These are phyloP conservation scores for Ambrosiella cleistominuta DNA, from an alignment of 2,329 filamentous ascomycete species.

Conservation along the genomic window DNA sequence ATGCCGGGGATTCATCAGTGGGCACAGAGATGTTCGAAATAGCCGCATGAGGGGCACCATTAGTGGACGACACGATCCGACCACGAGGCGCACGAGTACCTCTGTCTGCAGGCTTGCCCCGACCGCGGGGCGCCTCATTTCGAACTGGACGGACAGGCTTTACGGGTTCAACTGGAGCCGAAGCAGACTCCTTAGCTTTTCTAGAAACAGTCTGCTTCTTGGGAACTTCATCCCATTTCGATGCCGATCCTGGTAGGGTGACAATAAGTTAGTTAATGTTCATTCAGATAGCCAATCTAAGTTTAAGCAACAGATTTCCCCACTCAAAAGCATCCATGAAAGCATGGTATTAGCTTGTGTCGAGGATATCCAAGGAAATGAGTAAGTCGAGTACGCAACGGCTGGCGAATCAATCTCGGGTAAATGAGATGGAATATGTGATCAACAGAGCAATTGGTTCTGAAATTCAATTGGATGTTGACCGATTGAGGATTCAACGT, in stretches of 20 bases:
- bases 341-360: background rate
- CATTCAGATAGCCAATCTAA: background rate
- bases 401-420: background rate
- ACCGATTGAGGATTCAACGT: background rate
- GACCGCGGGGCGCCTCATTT: constrained; percentile 43
- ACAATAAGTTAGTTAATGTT: background rate
- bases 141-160: constrained; percentile 39
- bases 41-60: constrained; percentile 45
- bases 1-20: constrained; percentile 46
- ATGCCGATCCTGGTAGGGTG: constrained; percentile 44
- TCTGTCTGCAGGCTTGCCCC: constrained; percentile 42
- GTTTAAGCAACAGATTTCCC: background rate
- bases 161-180: constrained; percentile 29
- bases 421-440: background rate
- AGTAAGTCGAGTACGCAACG: background rate
- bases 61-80: constrained; percentile 36
- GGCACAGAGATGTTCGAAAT: constrained; percentile 43
- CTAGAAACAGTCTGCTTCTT: constrained; percentile 47
- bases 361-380: background rate
- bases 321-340: background rate
- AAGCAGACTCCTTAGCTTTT: constrained; percentile 46
- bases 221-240: constrained; percentile 74
- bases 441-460: background rate
- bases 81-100: constrained; percentile 44
- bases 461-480: background rate